phyloP scores from a whole-genome alignment of 768 basidiomycete species.

The Tricholomella constricta region DNA sequence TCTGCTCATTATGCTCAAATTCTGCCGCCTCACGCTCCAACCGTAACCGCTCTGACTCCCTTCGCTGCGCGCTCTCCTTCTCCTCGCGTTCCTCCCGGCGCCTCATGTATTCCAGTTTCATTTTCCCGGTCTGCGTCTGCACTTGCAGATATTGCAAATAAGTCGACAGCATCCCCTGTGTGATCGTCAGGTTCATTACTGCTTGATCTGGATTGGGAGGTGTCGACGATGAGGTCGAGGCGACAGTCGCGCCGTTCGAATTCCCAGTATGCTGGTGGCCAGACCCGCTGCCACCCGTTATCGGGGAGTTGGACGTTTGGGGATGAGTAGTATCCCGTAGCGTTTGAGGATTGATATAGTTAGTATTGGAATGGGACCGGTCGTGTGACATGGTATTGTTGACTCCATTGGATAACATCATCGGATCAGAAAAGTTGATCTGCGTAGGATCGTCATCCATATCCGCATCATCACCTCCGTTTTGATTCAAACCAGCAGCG shows the following conservation, averaged over 20 bases:
- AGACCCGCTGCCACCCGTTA: slow-evolving; percentile 19
- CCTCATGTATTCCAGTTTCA: slow-evolving; percentile 69
- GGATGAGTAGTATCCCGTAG: slow-evolving; percentile 16
- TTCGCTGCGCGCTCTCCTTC: slow-evolving; percentile 50
- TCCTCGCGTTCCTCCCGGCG: slow-evolving; percentile 72
- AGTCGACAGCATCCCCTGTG: slow-evolving; percentile 57
- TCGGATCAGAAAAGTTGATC: slow-evolving; percentile 44
- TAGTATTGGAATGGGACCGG: slow-evolving; percentile 30
- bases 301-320: slow-evolving; percentile 17
- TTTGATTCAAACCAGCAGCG: slow-evolving; percentile 30
- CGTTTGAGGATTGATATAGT: slow-evolving; percentile 40
- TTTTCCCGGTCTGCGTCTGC: slow-evolving; percentile 69
- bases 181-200: slow-evolving; percentile 50
- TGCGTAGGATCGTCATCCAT: slow-evolving; percentile 52
- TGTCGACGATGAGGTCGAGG: slow-evolving; percentile 20
- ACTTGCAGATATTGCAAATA: slow-evolving; percentile 64
- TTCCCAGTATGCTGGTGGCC: slow-evolving; percentile 14
- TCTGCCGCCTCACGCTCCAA: slow-evolving; percentile 60
- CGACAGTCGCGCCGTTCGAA: slow-evolving; percentile 13
- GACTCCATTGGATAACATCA: slow-evolving; percentile 33
- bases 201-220: slow-evolving; percentile 36
- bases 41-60: slow-evolving; percentile 54
- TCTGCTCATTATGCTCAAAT: slow-evolving; percentile 53
- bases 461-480: slow-evolving; percentile 44
- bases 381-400: slow-evolving; percentile 30